Base-by-base conservation (phyloP, 306 rosid species). In the Quercus bicolor region DNA sequence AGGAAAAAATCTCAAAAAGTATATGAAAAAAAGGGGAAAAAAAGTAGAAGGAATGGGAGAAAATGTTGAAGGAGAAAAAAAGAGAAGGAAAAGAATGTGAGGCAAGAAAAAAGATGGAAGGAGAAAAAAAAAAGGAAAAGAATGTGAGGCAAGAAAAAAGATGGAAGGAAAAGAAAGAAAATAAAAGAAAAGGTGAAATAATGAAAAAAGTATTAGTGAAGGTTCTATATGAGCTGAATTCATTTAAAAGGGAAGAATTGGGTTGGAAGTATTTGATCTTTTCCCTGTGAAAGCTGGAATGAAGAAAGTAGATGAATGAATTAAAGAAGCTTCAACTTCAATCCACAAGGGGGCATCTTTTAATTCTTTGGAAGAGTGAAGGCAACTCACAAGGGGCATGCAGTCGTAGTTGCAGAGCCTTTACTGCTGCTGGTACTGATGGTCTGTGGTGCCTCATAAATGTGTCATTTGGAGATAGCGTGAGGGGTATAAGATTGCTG, bases 271-370 rank as follows among this genome's bases (percentile, higher is more conserved):
- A n/a, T 78, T 18, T 73, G 76, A 37, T 59, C 43, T 52, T 74
- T 79, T 78, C 68, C 79, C 70, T 54, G 59, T 73, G 86, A 85
- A 80, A 81, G 85, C 80, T 81, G 82, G 80, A 78, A 74, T 80
- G 83, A 70, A 83, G 84, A 81, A 56, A 74, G 83, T 82, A 80
- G 80, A 79, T 78, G 85, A 82, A 11, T 76, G 84, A 66, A 61
- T 73, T 83, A 78, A 80, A 75, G 91, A 84, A 78, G 84, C 91
- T 78, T 88, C 91, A 75, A 85, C 91, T 83, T 84, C 85, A 73
- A 83, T 73, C 12, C 84, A 54, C 74, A 74, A 79, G 91, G 79
- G 86, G 84, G 70, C 87, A 64, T 75, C 84, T 56, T 85, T 66
- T 80, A 81, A 74, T 82, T 77, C 82, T 73, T 77, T 77, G 77